phyloP scores from a whole-genome alignment of 1,284 basidiomycete species.

The Agaricales sp. region DNA sequence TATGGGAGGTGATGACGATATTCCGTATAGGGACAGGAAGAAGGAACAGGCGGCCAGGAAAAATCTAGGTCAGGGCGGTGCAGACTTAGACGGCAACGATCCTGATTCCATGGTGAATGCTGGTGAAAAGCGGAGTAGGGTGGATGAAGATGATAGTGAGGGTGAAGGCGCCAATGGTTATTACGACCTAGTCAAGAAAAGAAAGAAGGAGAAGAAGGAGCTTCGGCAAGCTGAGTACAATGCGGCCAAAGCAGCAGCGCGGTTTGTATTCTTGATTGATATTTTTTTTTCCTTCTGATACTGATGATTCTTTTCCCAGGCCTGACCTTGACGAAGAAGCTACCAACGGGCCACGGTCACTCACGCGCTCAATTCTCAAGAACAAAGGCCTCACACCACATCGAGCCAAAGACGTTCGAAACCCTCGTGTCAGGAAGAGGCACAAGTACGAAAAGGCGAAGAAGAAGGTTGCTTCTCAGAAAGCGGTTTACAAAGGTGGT shows the following conservation, averaged over 20 bases:
- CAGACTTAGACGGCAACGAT: slow-evolving; percentile 55
- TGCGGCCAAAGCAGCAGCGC: slow-evolving; percentile 43
- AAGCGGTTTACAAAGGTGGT: slow-evolving; percentile 84
- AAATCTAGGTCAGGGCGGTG: slow-evolving; percentile 34
- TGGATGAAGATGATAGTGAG: slow-evolving; percentile 31
- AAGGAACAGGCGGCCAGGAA: slow-evolving; percentile 43
- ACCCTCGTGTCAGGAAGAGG: slow-evolving; percentile 94
- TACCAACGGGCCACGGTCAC: slow-evolving; percentile 65
- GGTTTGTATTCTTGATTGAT: slow-evolving; percentile 37
- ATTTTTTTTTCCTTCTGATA: slow-evolving; percentile 6
- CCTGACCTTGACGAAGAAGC: slow-evolving; percentile 40
- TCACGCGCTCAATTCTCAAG: slow-evolving; percentile 83
- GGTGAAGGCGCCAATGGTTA: slow-evolving; percentile 56
- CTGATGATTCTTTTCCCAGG: slow-evolving; percentile 21
- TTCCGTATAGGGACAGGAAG: slow-evolving; percentile 67
- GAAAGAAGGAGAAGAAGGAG: slow-evolving; percentile 62
- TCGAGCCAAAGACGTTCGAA: slow-evolving; percentile 79
- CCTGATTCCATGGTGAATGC: slow-evolving; percentile 27
- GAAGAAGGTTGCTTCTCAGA: slow-evolving; percentile 81
- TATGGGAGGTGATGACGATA: slow-evolving; percentile 80
- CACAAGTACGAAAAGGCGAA: slow-evolving; percentile 89
- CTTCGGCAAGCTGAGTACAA: slow-evolving; percentile 80
- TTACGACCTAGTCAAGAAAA: slow-evolving; percentile 78
- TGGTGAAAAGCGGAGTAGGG: slow-evolving; percentile 33
- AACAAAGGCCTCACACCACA: slow-evolving; percentile 90